Percentiles rank a stretch among this genome's conserved stretches.
Evolutionary conservation across 2,329 filamentous ascomycete species (phyloP).

Genomic region (Pseudogymnoascus verrucosus): DNA sequence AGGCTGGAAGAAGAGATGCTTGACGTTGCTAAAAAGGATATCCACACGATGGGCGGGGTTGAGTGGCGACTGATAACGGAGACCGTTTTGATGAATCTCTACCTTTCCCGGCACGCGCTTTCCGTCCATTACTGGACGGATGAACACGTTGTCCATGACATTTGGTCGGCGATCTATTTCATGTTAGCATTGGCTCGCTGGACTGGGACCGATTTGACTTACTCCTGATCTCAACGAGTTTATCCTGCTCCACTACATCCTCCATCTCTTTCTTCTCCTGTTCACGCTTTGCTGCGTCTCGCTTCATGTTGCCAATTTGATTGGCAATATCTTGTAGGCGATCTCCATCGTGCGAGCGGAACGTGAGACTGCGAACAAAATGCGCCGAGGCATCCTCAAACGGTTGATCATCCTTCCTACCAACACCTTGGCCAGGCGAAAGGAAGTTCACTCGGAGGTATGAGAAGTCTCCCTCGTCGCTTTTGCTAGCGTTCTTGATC

Average conservation of each 20-base stretch:
- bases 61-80: slow-evolving; percentile 80
- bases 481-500: slow-evolving; percentile 98
- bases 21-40: slow-evolving; percentile 95
- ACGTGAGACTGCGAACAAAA: slow-evolving; percentile 91
- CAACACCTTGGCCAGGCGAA: slow-evolving; percentile 93
- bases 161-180: slow-evolving; percentile 77
- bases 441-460: slow-evolving; percentile 96
- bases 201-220: slow-evolving; percentile 31
- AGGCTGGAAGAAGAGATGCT: slow-evolving; percentile 97
- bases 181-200: slow-evolving; percentile 31
- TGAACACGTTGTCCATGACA: slow-evolving; percentile 88
- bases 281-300: slow-evolving; percentile 82
- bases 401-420: slow-evolving; percentile 92
- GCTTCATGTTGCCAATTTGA: slow-evolving; percentile 94
- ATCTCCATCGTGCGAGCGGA: slow-evolving; percentile 81
- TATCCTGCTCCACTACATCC: slow-evolving; percentile 97
- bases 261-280: slow-evolving; percentile 99
- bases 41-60: slow-evolving; percentile 79
- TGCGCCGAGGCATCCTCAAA: slow-evolving; percentile 95
- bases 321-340: slow-evolving; percentile 85
- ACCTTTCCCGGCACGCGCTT: slow-evolving; percentile 94
- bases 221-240: slow-evolving; percentile 90
- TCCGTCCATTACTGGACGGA: slow-evolving; percentile 89
- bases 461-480: slow-evolving; percentile 87
- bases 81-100: slow-evolving; percentile 98